A percentile compares a stretch with the other conserved stretches of the same genome.
Conservation (phyloP, 1,139 yeast species). For the Nematodospora anomalae region DNA sequence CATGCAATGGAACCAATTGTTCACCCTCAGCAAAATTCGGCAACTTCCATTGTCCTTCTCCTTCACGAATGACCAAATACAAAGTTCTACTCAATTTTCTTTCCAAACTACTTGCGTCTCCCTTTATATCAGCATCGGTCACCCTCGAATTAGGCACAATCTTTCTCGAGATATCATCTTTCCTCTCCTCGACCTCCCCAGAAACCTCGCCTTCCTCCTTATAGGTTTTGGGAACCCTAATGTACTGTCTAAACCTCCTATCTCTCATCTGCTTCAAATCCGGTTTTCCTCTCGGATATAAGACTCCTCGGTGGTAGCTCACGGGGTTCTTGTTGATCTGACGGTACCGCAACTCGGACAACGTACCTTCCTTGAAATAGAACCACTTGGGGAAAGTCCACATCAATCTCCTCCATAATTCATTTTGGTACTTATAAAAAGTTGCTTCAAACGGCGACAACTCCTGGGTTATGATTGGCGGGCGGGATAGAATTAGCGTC, state of each 20-base stretch:
- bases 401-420: slow-evolving; percentile 86
- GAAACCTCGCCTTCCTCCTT: slow-evolving; percentile 40
- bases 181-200: slow-evolving; percentile 33
- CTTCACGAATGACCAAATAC: slow-evolving; percentile 60
- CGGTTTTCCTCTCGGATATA: slow-evolving; percentile 81
- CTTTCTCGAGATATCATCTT: slow-evolving; percentile 64
- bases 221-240: slow-evolving; percentile 64
- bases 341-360: slow-evolving; percentile 79
- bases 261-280: slow-evolving; percentile 88
- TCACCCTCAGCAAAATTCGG: slow-evolving; percentile 57
- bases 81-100: slow-evolving; percentile 78
- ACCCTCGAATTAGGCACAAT: slow-evolving; percentile 68
- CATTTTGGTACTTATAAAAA: slow-evolving; percentile 81
- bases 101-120: slow-evolving; percentile 69
- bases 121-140: slow-evolving; percentile 71
- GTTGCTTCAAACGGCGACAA: slow-evolving; percentile 69
- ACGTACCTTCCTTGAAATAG: slow-evolving; percentile 86
- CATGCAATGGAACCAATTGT: slow-evolving; percentile 56
- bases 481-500: slow-evolving; percentile 70
- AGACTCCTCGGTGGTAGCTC: slow-evolving; percentile 68
- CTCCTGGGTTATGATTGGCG: slow-evolving; percentile 82
- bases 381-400: slow-evolving; percentile 97
- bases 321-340: slow-evolving; percentile 78
- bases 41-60: slow-evolving; percentile 63
- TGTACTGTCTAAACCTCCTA: slow-evolving; percentile 75